A percentile compares a stretch with the other conserved stretches of the same genome.
Evolutionary conservation across 306 rosid genomes (phyloP).

Genomic region (Citrullus colocynthis): DNA sequence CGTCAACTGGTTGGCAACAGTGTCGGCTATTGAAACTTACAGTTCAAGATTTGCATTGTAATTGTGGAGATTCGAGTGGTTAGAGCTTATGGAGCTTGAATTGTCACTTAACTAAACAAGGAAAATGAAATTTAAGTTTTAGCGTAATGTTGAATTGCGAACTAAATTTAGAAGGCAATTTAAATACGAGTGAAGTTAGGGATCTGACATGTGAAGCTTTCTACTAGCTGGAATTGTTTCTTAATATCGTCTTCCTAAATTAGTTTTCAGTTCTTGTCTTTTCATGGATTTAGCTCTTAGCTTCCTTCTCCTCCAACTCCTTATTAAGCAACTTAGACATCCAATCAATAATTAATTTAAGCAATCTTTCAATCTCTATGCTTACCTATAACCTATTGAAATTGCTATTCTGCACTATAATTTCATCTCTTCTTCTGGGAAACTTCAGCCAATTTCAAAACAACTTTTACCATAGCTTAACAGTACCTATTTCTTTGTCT

Average conservation of each 20-base stretch:
- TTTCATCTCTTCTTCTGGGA: not conserved
- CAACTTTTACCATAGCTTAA: not conserved
- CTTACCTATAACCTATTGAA: not conserved
- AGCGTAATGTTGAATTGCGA: not conserved
- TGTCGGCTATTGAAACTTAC: not conserved
- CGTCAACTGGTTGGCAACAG: not conserved
- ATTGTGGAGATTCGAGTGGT: not conserved
- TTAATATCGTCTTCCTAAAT: not conserved
- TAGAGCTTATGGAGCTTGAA: not conserved
- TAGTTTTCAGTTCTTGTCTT: not conserved
- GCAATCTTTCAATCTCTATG: not conserved
- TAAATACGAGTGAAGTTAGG: not conserved
- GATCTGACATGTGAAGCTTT: not conserved
- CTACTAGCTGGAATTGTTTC: not conserved
- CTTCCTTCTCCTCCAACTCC: not conserved
- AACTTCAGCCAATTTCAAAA: not conserved
- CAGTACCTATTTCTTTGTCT: constrained; percentile 6
- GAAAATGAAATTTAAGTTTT: not conserved
- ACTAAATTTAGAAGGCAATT: not conserved
- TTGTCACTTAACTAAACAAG: not conserved
- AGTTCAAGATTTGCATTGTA: not conserved
- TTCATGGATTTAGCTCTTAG: not conserved
- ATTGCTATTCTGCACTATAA: not conserved
- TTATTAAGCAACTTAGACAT: not conserved
- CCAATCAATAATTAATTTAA: not conserved